Percentiles rank a stretch among this genome's conserved stretches.
Evolutionary conservation across 1,284 basidiomycete species (phyloP).

Genomic region (Omphalotus olearius): DNA sequence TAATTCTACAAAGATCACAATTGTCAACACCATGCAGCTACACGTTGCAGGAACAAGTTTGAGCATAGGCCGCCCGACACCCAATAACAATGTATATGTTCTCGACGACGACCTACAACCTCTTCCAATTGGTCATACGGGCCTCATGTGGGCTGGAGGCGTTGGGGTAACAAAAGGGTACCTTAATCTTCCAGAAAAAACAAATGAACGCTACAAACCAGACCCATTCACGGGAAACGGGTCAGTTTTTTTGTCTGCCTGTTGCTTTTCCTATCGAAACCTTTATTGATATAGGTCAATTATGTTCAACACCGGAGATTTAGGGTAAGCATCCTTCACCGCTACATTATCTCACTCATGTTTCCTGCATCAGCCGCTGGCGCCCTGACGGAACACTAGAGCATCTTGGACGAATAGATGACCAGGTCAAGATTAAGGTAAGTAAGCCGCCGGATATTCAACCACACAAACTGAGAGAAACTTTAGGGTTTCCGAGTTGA

Average conservation of each 20-base stretch:
- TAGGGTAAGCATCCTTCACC: conserved; percentile 33
- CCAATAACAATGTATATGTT: conserved; percentile 57
- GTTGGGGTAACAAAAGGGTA: conserved; percentile 51
- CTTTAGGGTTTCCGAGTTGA: conserved; percentile 56
- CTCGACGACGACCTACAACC: conserved; percentile 48
- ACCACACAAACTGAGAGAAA: not conserved
- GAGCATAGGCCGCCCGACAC: conserved; percentile 52
- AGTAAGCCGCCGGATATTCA: not conserved
- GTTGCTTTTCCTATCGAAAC: not conserved
- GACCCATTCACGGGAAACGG: conserved; percentile 51
- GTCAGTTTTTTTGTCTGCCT: conserved; percentile 25
- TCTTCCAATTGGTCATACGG: conserved; percentile 46
- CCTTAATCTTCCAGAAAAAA: conserved; percentile 49
- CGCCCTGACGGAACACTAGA: conserved; percentile 46
- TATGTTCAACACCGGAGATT: conserved; percentile 61
- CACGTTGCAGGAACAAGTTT: conserved; percentile 39
- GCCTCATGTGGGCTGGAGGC: conserved; percentile 60
- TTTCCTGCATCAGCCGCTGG: conserved; percentile 35
- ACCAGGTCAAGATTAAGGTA: conserved; percentile 54
- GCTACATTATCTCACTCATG: not conserved
- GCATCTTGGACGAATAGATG: conserved; percentile 53
- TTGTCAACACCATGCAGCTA: conserved; percentile 53
- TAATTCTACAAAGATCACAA: conserved; percentile 40
- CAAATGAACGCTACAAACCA: conserved; percentile 42
- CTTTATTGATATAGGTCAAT: conserved; percentile 28